Conservation (phyloP, 805 yeast species). For the Cyberlindnera xylosilytica region DNA sequence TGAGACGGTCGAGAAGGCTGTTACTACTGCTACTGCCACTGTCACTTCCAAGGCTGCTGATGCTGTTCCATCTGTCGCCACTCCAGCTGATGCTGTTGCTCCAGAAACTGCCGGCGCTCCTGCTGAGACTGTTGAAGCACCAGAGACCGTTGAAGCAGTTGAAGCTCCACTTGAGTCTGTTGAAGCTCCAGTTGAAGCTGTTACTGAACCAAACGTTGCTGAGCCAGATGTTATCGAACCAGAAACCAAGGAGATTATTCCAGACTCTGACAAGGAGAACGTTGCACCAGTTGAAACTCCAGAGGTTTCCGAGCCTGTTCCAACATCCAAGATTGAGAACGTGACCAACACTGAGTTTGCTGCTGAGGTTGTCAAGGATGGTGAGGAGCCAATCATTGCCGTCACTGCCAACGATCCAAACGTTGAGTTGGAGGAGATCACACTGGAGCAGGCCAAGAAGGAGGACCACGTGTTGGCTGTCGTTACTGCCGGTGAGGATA, state of each 20-base stretch:
- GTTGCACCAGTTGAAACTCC: background rate
- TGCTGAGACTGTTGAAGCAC: conserved; percentile 2
- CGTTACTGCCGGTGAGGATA: conserved; percentile 10
- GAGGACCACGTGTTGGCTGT: conserved; percentile 18
- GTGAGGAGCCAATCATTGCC: conserved; percentile 13
- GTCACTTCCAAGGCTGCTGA: conserved; percentile 3
- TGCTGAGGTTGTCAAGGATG: conserved; percentile 12
- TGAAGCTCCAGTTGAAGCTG: conserved; percentile 2
- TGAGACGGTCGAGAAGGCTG: conserved; percentile 7
- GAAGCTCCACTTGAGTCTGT: background rate
- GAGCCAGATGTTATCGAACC: background rate
- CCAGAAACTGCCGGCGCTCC: conserved; percentile 2
- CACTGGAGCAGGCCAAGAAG: conserved; percentile 19
- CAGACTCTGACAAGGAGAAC: conserved; percentile 2
- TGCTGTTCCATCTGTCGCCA: background rate
- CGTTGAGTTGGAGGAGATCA: conserved; percentile 16
- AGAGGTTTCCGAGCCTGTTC: conserved; percentile 1
- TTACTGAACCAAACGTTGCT: conserved; percentile 1
- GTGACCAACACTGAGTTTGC: conserved; percentile 16
- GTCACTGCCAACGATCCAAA: conserved; percentile 12
- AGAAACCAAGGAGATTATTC: background rate
- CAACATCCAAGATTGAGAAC: conserved; percentile 8
- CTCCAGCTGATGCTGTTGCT: background rate
- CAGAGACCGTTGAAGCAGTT: background rate
- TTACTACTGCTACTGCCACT: conserved; percentile 6